Base-by-base conservation (phyloP, 306 rosid species). In the Prinsepia uniflora region DNA sequence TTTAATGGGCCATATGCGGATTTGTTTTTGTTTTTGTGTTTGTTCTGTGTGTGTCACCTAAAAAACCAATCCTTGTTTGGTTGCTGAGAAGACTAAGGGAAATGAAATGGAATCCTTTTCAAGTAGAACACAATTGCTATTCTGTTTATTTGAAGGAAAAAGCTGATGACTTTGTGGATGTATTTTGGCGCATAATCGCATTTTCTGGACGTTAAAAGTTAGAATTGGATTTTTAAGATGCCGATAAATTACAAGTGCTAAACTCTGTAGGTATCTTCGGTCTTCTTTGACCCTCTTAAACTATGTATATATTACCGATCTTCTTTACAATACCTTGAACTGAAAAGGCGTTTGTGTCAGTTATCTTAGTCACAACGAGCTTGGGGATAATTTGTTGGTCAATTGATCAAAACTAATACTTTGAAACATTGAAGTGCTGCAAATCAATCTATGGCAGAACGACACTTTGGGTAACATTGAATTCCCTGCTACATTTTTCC, bases 81-180 rank as follows among this genome's bases (percentile, higher is more conserved):
- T 53, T 44, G 10, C 47, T 17, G 70, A 68, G 45, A 68, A 58
- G 39, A 41, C 2, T 24, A 42, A 43, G 45, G 50, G 36, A 75
- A 20, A 58, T n/a, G 24, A 63, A 63, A 63, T 41, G 15, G 48
- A 44, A 6, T 64, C 3, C 39, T 24, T 59, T 59, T 3, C 41
- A 17, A 59, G 43, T 12, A 18, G n/a, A n/a, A 36, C 0, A 41
- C n/a, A n/a, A 3, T 8, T 43, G 20, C 14, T 30, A 22, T 45
- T 71, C 43, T 60, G 63, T 30, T 22, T 43, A 65, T 45, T 70
- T 70, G 75, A 34, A 46, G 56, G 42, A 63, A 44, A 70, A 58
- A 24, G 30, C 39, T 0, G 43, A 17, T 2, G 20, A 47, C 59
- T 34, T 59, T 71, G 17, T 0, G 67, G 10, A 41, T 40, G 15